Evolutionary conservation across 78 protist species (phyloP), one percentile per base, ranked within the genome.

Genomic region (Reticulomyxa filosa): DNA sequence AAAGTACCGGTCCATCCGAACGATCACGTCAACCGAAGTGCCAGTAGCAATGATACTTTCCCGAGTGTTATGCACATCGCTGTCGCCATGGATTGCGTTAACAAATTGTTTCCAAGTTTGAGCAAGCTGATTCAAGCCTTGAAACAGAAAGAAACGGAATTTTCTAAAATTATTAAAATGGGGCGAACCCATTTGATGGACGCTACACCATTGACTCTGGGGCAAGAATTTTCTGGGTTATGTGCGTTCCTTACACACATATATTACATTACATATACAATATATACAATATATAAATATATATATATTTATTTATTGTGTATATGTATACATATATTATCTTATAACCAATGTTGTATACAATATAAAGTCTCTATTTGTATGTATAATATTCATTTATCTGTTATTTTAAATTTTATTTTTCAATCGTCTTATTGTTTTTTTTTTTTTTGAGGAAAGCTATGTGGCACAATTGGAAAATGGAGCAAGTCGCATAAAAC

Each of bases 21-120:
- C 80, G 93, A 90, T 65, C 86, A 87, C 68, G 96, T 89, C 62
- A 89, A 89, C 76, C 13, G 7, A 3, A 2, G 27, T 3, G 65
- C 51, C 2, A 1, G 1, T 20, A 65, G 53, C 52, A 78, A 73
- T 48, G 66, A 62, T n/a, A 2, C 4, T n/a, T 90, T 87, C 80
- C 96, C 96, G 52, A 85, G 92, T 0, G 83, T 83, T 32, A 86
- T 87, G 94, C 90, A 85, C 61, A 83, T 90, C 55, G 90, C 96
- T 0, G 84, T 86, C 6, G 91, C 75, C 4, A 38, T 42, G 4
- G 55, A 55, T 34, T 27, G 72, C 30, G 25, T 66, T 0, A 26
- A 29, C 25, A 29, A 38, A 5, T 57, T 80, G 10, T 46, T 86
- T 2, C 93, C 93, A 36, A 73, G 59, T 0, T 59, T 86, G 23